Evolutionary conservation across 2,329 filamentous ascomycete genomes (phyloP).

Genomic region (Diaporthe amygdali): DNA sequence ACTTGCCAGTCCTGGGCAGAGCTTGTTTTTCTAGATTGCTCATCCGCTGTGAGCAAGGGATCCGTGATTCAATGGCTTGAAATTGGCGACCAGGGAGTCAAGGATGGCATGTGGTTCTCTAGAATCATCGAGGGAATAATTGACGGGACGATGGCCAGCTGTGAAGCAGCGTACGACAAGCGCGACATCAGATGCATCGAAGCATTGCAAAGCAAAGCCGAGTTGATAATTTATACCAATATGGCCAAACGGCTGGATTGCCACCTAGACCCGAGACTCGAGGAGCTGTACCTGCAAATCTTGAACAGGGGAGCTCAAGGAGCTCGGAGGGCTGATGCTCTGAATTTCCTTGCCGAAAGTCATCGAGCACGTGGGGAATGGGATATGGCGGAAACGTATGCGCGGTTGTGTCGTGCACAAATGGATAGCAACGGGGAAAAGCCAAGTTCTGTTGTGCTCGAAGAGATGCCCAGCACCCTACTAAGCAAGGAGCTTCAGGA

Average conservation of each 20-base stretch:
- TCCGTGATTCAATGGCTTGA: not conserved
- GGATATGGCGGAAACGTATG: not conserved
- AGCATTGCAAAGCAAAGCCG: not conserved
- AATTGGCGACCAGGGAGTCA: not conserved
- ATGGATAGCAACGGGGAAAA: not conserved
- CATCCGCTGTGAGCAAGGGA: not conserved
- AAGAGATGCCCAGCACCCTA: not conserved
- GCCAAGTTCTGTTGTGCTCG: not conserved
- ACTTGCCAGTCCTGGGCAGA: not conserved
- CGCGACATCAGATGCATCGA: not conserved
- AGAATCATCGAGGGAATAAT: not conserved
- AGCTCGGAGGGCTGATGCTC: not conserved
- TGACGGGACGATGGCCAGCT: not conserved
- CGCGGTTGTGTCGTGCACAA: not conserved
- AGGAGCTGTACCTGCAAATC: not conserved
- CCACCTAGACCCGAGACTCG: not conserved
- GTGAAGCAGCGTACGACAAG: not conserved
- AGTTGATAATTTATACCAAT: not conserved
- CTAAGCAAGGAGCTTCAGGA: not conserved
- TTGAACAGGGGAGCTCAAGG: not conserved
- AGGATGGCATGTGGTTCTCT: not conserved
- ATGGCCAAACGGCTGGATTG: not conserved
- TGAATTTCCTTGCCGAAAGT: not conserved
- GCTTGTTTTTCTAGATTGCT: not conserved
- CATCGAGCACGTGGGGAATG: not conserved